These are phyloP conservation scores for Euptelea pleiosperma DNA, from an alignment of 164 flowering plant species.

Conservation along the genomic window DNA sequence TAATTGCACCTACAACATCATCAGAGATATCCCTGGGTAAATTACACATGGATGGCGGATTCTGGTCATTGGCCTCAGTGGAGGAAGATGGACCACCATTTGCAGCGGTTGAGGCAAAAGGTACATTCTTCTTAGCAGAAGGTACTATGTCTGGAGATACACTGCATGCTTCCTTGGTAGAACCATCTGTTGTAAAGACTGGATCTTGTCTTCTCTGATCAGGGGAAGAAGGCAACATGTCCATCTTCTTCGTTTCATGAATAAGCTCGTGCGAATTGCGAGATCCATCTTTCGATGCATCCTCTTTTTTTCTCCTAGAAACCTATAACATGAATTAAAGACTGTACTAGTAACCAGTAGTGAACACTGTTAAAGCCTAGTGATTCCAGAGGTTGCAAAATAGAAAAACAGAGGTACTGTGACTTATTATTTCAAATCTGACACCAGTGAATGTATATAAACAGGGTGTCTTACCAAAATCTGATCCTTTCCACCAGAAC, in stretches of 20 bases:
- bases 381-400: not conserved
- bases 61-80: slow-evolving; percentile 48
- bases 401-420: no score
- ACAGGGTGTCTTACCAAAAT: slow-evolving; percentile 39
- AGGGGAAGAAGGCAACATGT: slow-evolving; percentile 38
- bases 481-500: slow-evolving; percentile 67
- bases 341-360: slow-evolving; percentile 4
- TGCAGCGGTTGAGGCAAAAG: slow-evolving; percentile 27
- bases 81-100: slow-evolving; percentile 51
- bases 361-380: not conserved
- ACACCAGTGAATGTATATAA: not conserved
- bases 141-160: slow-evolving; percentile 32
- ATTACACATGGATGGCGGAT: slow-evolving; percentile 32
- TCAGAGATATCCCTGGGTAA: slow-evolving; percentile 58
- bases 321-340: slow-evolving; percentile 39
- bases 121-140: slow-evolving; percentile 35
- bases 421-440: no score
- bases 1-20: slow-evolving; percentile 46
- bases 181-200: slow-evolving; percentile 27
- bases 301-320: slow-evolving; percentile 70
- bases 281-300: slow-evolving; percentile 48
- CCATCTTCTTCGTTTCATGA: slow-evolving; percentile 49
- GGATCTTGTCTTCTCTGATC: slow-evolving; percentile 48
- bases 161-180: slow-evolving; percentile 34
- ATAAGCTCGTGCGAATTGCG: slow-evolving; percentile 41